A percentile compares a stretch with the other conserved stretches of the same genome.
Evolutionary conservation across 768 basidiomycete species (phyloP).

Genomic region (Leucocoprinus leucothites): DNA sequence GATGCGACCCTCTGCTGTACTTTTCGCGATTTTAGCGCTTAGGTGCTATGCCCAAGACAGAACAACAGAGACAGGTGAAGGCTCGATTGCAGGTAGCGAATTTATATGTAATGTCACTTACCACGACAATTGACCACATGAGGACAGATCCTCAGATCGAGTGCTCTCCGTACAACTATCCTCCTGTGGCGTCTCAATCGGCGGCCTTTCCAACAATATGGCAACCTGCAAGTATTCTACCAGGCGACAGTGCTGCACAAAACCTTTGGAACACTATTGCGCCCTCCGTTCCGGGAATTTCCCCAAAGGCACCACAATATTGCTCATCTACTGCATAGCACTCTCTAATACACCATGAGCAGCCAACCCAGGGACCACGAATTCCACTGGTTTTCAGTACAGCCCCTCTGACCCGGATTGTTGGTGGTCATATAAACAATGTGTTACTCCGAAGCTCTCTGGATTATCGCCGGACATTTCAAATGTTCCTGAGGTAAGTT

Average conservation of each 20-base stretch:
- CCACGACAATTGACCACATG: background rate
- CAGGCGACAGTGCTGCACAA: constrained; percentile 40
- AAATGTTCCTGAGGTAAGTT: constrained; percentile 44
- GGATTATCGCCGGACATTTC: constrained; percentile 43
- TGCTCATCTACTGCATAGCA: constrained; percentile 23
- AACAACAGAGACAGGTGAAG: constrained; percentile 32
- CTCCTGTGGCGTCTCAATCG: constrained; percentile 29
- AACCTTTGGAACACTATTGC: constrained; percentile 42
- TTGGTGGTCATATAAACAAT: constrained; percentile 46
- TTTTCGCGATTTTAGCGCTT: background rate
- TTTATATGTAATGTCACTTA: background rate
- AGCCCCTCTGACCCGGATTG: constrained; percentile 45
- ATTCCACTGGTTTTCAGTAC: constrained; percentile 23
- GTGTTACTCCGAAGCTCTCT: constrained; percentile 42
- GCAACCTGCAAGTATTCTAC: constrained; percentile 39
- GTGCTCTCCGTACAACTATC: constrained; percentile 42
- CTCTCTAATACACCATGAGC: too few species aligned
- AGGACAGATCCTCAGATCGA: constrained; percentile 22
- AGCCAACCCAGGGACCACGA: too few species aligned
- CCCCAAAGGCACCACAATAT: too few species aligned
- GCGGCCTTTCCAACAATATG: constrained; percentile 42
- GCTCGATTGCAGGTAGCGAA: constrained; percentile 29
- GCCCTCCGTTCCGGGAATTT: background rate
- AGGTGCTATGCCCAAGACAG: constrained; percentile 24
- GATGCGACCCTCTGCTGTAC: background rate